Conservation (phyloP, 1,284 basidiomycete genomes). For the Cutaneotrichosporon sp. region DNA sequence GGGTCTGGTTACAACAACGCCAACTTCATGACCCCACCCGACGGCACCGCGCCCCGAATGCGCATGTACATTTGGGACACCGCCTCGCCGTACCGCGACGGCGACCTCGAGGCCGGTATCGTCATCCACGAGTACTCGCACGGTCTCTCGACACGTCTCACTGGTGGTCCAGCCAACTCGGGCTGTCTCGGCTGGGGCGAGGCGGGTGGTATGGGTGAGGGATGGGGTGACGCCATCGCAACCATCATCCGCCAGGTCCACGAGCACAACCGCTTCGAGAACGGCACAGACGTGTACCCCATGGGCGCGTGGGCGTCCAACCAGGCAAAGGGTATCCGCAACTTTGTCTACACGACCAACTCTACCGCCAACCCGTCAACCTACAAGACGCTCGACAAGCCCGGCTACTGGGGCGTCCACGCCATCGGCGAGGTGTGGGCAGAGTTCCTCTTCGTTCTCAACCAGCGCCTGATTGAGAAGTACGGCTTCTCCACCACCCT, state of each 20-base stretch:
- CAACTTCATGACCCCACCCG: slow-evolving; percentile 55
- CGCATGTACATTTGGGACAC: slow-evolving; percentile 97
- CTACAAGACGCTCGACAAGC: slow-evolving; percentile 93
- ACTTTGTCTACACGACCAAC: slow-evolving; percentile 78
- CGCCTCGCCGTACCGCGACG: slow-evolving; percentile 80
- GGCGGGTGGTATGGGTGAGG: slow-evolving; percentile 93
- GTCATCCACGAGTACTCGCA: slow-evolving; percentile 85
- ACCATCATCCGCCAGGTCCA: slow-evolving; percentile 72
- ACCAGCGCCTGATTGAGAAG: slow-evolving; percentile 68
- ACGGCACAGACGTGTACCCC: slow-evolving; percentile 54
- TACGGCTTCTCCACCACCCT: slow-evolving; percentile 73
- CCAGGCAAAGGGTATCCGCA: slow-evolving; percentile 69
- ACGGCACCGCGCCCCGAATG: slow-evolving; percentile 73
- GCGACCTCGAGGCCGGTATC: slow-evolving; percentile 89
- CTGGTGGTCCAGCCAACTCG: slow-evolving; percentile 88
- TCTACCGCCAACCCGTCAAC: slow-evolving; percentile 77
- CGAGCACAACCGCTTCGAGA: slow-evolving; percentile 56
- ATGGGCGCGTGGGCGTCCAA: slow-evolving; percentile 97
- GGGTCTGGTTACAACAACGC: slow-evolving; percentile 77
- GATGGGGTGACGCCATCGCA: slow-evolving; percentile 65
- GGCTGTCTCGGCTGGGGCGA: slow-evolving; percentile 94
- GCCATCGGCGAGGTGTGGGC: slow-evolving; percentile 96
- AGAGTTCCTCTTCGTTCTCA: slow-evolving; percentile 81
- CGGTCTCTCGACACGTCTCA: slow-evolving; percentile 86
- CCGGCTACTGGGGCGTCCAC: slow-evolving; percentile 55